Base-by-base conservation (phyloP, 225 moss, liverwort and hornwort genomes). In the Neckera pumila region DNA sequence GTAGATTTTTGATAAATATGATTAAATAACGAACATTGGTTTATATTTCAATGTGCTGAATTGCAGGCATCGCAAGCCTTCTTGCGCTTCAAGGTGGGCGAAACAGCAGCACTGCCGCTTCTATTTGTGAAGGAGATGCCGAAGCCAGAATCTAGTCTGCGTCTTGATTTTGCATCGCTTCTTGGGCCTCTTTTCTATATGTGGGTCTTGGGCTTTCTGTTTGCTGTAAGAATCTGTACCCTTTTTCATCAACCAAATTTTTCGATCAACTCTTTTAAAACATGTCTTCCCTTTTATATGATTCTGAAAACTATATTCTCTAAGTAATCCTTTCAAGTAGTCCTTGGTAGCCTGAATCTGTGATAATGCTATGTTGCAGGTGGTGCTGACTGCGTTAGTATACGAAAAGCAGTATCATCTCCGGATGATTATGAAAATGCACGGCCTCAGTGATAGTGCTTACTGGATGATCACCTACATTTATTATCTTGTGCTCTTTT, bases 401-500 rank as follows among this genome's bases (percentile, higher is more conserved):
- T 98, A 97, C 85, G 98, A 98, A 87, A 98, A 98, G 89, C 94
- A 98, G 88, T 87, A 81, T 60, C 95, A 94, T 80, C 95, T 98
- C 23, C 94, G 98, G 54, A 98, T 97, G 86, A 98, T 98, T 96
- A 98, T 98, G 98, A 98, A 96, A 88, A 98, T 98, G 98, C 98
- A 98, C 58, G 98, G 98, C n/a, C 91, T 98, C 33, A 97, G 98
- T 40, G 95, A 97, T 64, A 89, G 92, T 56, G 92, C 98, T 17
- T 98, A 98, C 84, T 98, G 98, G 98, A 26, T 79, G 73, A 96
- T 98, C 87, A 94, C 94, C 53, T 98, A 98, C 83, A 74, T 80
- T 21, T 98, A 98, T 84, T 98, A 95, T 83, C 82, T 98, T 34
- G 71, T 58, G 17, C 91, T 97, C 83, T 98, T 96, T 36, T 22